Conservation (phyloP, 106 monocot genomes). For the Dioscorea alata region DNA sequence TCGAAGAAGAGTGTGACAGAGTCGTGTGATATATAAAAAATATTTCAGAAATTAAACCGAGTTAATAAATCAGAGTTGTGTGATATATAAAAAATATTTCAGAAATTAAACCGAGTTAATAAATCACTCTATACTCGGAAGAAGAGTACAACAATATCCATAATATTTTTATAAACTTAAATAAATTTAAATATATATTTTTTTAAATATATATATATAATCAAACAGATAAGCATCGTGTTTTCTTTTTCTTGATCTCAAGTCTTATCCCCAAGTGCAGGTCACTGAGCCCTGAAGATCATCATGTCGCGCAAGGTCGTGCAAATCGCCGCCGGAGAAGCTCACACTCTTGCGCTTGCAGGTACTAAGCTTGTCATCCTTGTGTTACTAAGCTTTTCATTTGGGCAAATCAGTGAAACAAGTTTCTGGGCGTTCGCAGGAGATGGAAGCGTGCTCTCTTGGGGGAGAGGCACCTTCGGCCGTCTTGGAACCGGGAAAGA, state of each 20-base stretch:
- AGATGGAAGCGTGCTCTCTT: slow-evolving; percentile 66
- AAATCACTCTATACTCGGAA: too few species aligned
- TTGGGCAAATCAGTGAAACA: neutral
- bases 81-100: too few species aligned
- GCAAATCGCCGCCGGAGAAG: slow-evolving; percentile 65
- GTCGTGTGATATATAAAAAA: too few species aligned
- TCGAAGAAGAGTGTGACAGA: too few species aligned
- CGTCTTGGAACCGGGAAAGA: slow-evolving; percentile 65
- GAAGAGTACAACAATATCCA: too few species aligned
- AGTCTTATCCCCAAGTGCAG: neutral
- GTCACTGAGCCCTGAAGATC: neutral
- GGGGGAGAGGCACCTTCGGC: slow-evolving; percentile 80
- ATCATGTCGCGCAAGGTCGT: slow-evolving; percentile 46
- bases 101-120: too few species aligned
- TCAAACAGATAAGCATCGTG: too few species aligned
- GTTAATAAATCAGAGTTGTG: too few species aligned
- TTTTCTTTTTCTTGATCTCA: neutral
- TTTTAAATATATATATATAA: too few species aligned
- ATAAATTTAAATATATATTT: too few species aligned
- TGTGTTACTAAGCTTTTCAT: neutral
- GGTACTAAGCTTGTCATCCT: slow-evolving; percentile 18
- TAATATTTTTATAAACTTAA: too few species aligned
- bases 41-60: too few species aligned
- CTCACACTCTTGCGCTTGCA: slow-evolving; percentile 69
- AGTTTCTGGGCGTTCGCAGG: slow-evolving; percentile 20